These are phyloP conservation scores for Podila horticola DNA, from an alignment of 192 early-diverging fungal species.

Conservation along the genomic window DNA sequence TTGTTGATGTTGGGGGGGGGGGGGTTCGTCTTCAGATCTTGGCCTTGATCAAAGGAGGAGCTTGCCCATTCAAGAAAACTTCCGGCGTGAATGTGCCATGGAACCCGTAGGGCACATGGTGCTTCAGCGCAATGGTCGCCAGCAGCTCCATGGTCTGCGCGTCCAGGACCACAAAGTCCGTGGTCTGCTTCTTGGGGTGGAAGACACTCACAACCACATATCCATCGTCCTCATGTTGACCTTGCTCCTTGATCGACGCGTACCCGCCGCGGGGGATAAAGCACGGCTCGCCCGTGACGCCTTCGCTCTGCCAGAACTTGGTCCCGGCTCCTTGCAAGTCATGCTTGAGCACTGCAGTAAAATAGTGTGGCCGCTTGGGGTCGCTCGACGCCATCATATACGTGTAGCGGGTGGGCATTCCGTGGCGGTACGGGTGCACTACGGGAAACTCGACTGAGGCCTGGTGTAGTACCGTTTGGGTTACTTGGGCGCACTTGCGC, in stretches of 20 bases:
- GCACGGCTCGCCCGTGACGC: constrained; percentile 46
- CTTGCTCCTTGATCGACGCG: constrained; percentile 19
- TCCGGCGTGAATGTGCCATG: constrained; percentile 51
- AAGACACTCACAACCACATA: constrained; percentile 44
- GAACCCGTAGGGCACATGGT: constrained; percentile 47
- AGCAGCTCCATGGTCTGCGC: constrained; percentile 39
- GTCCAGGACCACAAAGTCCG: constrained; percentile 47
- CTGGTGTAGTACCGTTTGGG: constrained; percentile 26
- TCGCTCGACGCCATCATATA: constrained; percentile 53
- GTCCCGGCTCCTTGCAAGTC: constrained; percentile 29
- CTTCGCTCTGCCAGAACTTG: constrained; percentile 47
- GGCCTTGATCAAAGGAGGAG: constrained; percentile 26
- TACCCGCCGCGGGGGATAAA: constrained; percentile 44
- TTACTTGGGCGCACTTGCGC: constrained; percentile 1
- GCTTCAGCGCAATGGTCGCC: constrained; percentile 44
- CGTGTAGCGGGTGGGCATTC: constrained; percentile 34
- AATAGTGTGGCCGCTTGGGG: constrained; percentile 47
- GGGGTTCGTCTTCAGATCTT: constrained; percentile 34
- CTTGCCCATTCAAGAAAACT: constrained; percentile 19
- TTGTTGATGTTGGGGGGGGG: no score
- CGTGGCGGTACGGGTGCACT: constrained; percentile 47
- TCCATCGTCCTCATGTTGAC: constrained; percentile 31
- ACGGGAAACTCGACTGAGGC: constrained; percentile 49
- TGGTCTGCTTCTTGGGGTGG: constrained; percentile 40
- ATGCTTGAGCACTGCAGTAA: constrained; percentile 46